These are phyloP conservation scores for Cryptococcus sp. DNA, from an alignment of 1,284 basidiomycete species.

Conservation along the genomic window DNA sequence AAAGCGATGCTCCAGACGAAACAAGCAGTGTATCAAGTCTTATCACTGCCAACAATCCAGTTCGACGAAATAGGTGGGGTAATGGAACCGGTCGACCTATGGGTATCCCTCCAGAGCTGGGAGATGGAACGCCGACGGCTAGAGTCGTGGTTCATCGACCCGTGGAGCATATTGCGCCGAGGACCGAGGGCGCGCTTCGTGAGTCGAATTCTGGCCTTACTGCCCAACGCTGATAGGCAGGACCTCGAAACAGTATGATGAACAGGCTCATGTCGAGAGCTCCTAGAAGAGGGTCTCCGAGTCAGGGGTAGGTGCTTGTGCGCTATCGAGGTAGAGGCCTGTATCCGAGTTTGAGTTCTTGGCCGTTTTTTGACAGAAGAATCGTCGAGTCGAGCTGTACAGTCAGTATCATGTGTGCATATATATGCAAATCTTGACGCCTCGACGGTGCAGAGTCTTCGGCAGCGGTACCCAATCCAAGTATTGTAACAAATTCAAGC, in stretches of 20 bases:
- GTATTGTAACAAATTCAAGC: too few relatives aligned
- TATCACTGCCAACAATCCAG: conserved; percentile 4
- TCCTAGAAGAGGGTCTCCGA: background rate
- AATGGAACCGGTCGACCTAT: conserved; percentile 12
- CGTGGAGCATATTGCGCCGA: background rate
- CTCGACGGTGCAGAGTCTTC: too few relatives aligned
- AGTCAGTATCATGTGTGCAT: too few relatives aligned
- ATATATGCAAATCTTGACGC: too few relatives aligned
- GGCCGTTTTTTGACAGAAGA: too few relatives aligned
- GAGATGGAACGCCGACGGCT: background rate
- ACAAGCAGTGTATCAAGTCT: conserved; percentile 8
- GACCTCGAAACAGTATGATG: background rate
- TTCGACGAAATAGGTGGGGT: conserved; percentile 1
- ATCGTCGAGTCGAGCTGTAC: too few relatives aligned
- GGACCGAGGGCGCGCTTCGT: background rate
- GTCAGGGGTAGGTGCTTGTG: background rate
- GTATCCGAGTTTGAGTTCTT: too few relatives aligned
- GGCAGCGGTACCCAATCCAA: too few relatives aligned
- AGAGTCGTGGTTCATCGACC: background rate
- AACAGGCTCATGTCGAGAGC: background rate
- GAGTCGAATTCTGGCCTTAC: background rate
- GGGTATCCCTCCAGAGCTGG: conserved; percentile 9
- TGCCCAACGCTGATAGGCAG: background rate
- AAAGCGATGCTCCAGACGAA: conserved; percentile 2
- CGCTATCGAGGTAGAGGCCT: background rate